A percentile compares a stretch with the other conserved stretches of the same genome.
phyloP scores from a whole-genome alignment of 2,329 filamentous ascomycete genomes.

The Talaromyces sp. region DNA sequence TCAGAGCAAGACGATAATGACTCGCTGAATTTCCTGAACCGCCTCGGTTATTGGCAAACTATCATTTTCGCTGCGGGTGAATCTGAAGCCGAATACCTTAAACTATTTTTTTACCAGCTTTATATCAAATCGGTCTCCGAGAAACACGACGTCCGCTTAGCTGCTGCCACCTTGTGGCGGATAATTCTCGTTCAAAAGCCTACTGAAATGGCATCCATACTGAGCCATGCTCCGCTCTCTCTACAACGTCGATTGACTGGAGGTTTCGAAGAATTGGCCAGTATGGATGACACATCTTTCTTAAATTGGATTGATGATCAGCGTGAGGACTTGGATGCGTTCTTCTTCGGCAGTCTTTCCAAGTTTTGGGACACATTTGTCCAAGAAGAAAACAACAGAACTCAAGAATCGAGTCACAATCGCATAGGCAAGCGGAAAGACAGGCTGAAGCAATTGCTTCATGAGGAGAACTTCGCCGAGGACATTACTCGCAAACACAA shows the following conservation, averaged over 20 bases:
- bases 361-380: slow-evolving; percentile 89
- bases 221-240: slow-evolving; percentile 66
- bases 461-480: slow-evolving; percentile 65
- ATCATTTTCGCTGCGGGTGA: slow-evolving; percentile 77
- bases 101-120: slow-evolving; percentile 85
- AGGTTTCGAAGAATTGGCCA: slow-evolving; percentile 79
- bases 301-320: slow-evolving; percentile 84
- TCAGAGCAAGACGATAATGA: slow-evolving; percentile 76
- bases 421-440: slow-evolving; percentile 76
- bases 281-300: slow-evolving; percentile 86
- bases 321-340: slow-evolving; percentile 69
- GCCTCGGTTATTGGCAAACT: slow-evolving; percentile 93
- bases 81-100: slow-evolving; percentile 75
- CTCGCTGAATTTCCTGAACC: slow-evolving; percentile 70
- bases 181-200: slow-evolving; percentile 92
- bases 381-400: slow-evolving; percentile 72
- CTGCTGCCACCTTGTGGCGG: slow-evolving; percentile 82
- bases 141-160: slow-evolving; percentile 63
- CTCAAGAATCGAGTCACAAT: slow-evolving; percentile 67
- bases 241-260: slow-evolving; percentile 69
- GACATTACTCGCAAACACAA: slow-evolving; percentile 78
- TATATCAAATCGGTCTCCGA: slow-evolving; percentile 81
- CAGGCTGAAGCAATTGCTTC: slow-evolving; percentile 74
- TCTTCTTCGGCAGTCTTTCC: slow-evolving; percentile 79
- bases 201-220: slow-evolving; percentile 69